Conservation (phyloP, 1,284 basidiomycete species). For the Microbotryum lychnidis-dioicae region DNA sequence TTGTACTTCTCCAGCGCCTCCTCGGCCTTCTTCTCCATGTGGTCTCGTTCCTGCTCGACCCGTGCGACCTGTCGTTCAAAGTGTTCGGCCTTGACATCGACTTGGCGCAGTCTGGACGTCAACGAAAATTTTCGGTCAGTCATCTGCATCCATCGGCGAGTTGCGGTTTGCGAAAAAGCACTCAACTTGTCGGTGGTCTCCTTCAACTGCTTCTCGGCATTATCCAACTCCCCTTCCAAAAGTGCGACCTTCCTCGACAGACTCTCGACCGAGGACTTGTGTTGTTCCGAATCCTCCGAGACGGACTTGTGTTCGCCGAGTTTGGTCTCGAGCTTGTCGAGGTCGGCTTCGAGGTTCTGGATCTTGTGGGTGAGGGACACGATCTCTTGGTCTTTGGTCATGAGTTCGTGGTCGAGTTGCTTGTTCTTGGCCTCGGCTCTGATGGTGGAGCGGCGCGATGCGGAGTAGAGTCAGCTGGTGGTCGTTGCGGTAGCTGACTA, state of each 20-base stretch:
- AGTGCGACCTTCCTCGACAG: slow-evolving; percentile 79
- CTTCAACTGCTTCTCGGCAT: slow-evolving; percentile 91
- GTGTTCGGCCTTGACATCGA: slow-evolving; percentile 98
- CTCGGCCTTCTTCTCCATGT: slow-evolving; percentile 91
- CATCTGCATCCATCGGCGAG: background rate
- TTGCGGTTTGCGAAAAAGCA: slow-evolving; percentile 21
- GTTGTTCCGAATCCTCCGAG: slow-evolving; percentile 63
- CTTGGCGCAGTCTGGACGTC: slow-evolving; percentile 79
- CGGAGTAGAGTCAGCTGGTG: background rate
- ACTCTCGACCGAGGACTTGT: slow-evolving; percentile 66
- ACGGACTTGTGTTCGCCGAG: slow-evolving; percentile 62
- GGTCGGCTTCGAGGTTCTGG: slow-evolving; percentile 57
- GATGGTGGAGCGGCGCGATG: background rate
- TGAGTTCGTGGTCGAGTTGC: slow-evolving; percentile 54
- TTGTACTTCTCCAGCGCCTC: slow-evolving; percentile 60
- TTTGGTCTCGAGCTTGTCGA: slow-evolving; percentile 69
- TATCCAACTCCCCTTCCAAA: slow-evolving; percentile 91
- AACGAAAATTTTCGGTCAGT: background rate
- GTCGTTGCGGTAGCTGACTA: too few relatives aligned
- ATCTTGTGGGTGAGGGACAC: slow-evolving; percentile 74
- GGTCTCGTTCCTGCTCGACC: slow-evolving; percentile 82
- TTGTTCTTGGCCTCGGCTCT: slow-evolving; percentile 76
- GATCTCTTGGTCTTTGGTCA: slow-evolving; percentile 83
- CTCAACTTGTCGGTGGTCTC: slow-evolving; percentile 93
- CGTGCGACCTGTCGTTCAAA: slow-evolving; percentile 87